These are phyloP conservation scores for Alectoria sarmentosa DNA, from an alignment of 495 filamentous ascomycete species.

Conservation along the genomic window DNA sequence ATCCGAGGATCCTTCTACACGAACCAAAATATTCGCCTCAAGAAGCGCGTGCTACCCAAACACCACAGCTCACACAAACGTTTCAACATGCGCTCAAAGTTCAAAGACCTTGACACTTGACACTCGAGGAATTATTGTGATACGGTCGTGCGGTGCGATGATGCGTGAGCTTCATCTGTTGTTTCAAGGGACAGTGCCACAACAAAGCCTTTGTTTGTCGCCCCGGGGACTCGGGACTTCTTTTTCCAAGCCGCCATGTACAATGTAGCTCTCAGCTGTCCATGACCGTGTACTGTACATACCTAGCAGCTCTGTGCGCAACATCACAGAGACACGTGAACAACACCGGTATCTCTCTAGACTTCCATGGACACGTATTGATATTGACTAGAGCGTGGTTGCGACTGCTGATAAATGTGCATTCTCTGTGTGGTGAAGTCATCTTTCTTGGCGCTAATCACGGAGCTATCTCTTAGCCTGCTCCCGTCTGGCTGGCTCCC, in stretches of 20 bases:
- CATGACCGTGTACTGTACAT: not conserved
- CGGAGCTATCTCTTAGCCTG: not conserved
- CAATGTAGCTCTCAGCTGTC: no score
- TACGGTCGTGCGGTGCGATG: no score
- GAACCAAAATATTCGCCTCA: not conserved
- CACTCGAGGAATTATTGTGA: no score
- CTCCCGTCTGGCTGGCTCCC: conserved; percentile 4
- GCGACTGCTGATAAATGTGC: no score
- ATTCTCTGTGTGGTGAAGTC: no score
- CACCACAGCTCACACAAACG: not conserved
- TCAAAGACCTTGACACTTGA: not conserved
- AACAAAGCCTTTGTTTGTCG: not conserved
- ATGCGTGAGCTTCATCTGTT: no score
- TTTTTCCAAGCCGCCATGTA: not conserved
- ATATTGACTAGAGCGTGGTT: no score
- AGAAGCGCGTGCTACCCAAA: not conserved
- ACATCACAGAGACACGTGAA: not conserved
- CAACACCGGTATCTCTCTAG: no score
- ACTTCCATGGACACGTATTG: no score
- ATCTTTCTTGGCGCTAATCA: not conserved
- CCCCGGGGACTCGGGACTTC: not conserved
- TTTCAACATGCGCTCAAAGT: not conserved
- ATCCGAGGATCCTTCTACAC: not conserved
- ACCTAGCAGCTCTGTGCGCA: not conserved
- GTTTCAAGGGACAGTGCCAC: not conserved